These are phyloP conservation scores for Moricandia moricandioides DNA, from an alignment of 345 rosid species.

Conservation along the genomic window DNA sequence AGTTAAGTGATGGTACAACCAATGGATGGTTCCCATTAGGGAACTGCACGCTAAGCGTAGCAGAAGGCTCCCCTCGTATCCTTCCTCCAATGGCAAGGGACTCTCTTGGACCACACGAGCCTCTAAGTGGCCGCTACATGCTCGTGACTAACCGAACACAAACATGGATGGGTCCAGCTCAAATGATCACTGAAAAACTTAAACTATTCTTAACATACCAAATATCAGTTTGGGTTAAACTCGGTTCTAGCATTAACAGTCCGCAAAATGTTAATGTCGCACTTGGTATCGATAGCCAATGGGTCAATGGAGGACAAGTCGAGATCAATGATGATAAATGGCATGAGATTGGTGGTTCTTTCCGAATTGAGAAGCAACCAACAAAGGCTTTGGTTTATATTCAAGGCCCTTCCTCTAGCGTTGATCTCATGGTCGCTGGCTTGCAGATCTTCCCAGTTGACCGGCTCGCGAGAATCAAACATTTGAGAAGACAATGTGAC, in stretches of 20 bases:
- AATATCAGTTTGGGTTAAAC: conserved; percentile 88
- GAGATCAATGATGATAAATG: conserved; percentile 71
- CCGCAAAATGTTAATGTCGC: conserved; percentile 88
- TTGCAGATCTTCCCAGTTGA: conserved; percentile 89
- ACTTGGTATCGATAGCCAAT: conserved; percentile 74
- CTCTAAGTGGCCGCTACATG: conserved; percentile 74
- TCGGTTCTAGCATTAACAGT: conserved; percentile 50
- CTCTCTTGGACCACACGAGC: conserved; percentile 67
- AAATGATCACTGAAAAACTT: conserved; percentile 74
- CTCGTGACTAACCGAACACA: conserved; percentile 72
- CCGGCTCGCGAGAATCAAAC: conserved; percentile 57
- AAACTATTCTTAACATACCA: conserved; percentile 81
- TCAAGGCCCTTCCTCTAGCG: conserved; percentile 80
- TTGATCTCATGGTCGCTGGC: conserved; percentile 81
- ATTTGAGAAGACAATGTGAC: conserved; percentile 62
- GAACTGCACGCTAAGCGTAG: conserved; percentile 59
- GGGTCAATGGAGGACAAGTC: conserved; percentile 93
- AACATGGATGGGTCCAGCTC: conserved; percentile 99
- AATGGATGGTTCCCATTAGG: conserved; percentile 92
- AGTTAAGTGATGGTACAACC: conserved; percentile 44
- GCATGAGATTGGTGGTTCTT: conserved; percentile 92
- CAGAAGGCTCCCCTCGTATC: conserved; percentile 69
- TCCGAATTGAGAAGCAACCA: conserved; percentile 80
- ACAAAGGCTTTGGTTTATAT: conserved; percentile 74
- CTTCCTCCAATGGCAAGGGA: conserved; percentile 88